These are phyloP conservation scores for Vigna angularis DNA, from an alignment of 306 rosid genomes.

Conservation along the genomic window DNA sequence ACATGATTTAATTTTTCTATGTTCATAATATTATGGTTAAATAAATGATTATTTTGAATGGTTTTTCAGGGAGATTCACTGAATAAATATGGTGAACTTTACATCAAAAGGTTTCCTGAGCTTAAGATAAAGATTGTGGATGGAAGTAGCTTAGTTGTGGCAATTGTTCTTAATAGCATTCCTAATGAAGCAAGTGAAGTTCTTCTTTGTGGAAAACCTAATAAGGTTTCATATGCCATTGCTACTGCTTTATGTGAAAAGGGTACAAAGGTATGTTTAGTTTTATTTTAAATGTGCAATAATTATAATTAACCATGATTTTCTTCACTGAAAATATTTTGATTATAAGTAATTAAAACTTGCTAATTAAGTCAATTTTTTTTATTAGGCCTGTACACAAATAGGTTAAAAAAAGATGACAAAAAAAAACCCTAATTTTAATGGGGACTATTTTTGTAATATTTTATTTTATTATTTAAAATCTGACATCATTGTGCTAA, in stretches of 20 bases:
- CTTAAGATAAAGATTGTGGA: conserved; percentile 75
- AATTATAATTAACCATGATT: neutral
- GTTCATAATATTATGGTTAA: neutral
- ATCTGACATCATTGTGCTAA: too few species aligned
- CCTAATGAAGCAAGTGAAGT: conserved; percentile 66
- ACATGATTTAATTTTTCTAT: neutral
- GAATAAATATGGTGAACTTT: conserved; percentile 69
- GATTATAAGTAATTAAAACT: neutral
- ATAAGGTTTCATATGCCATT: conserved; percentile 68
- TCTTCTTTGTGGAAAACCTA: conserved; percentile 61
- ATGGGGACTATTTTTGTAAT: too few species aligned
- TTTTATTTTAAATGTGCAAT: neutral
- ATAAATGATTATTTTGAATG: neutral
- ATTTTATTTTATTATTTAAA: too few species aligned
- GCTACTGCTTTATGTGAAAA: conserved; percentile 63
- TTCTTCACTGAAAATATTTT: neutral
- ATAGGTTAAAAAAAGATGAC: too few species aligned
- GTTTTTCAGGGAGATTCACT: conserved; percentile 64
- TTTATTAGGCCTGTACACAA: too few species aligned
- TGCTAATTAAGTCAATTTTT: neutral
- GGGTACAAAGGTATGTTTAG: conserved; percentile 60
- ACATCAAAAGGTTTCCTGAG: conserved; percentile 57
- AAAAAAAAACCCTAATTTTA: too few species aligned
- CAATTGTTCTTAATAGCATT: conserved; percentile 60
- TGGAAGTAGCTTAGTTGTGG: conserved; percentile 78